A percentile compares a stretch with the other conserved stretches of the same genome.
Evolutionary conservation across 495 filamentous ascomycete genomes (phyloP).

Genomic region (Durotheca rogersii): DNA sequence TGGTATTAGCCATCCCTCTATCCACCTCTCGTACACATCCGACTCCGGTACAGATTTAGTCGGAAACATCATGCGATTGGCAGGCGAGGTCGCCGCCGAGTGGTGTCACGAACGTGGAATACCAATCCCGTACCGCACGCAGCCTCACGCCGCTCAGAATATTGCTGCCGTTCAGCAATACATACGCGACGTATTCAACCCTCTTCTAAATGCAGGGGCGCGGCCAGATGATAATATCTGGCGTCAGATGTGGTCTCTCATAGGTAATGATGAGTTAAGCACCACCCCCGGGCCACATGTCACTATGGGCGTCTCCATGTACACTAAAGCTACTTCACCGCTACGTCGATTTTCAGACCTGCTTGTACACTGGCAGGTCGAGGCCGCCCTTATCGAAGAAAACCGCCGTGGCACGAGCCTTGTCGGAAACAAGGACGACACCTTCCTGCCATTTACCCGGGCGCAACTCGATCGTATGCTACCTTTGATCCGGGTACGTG

Average conservation of each 20-base stretch:
- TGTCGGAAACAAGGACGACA: slow-evolving; percentile 37
- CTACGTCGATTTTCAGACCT: slow-evolving; percentile 82
- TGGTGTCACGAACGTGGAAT: slow-evolving; percentile 78
- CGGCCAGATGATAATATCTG: slow-evolving; percentile 60
- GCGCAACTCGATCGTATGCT: slow-evolving; percentile 56
- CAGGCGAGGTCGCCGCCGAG: slow-evolving; percentile 65
- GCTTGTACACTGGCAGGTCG: slow-evolving; percentile 89
- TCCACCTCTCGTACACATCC: slow-evolving; percentile 37
- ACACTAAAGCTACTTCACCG: slow-evolving; percentile 81
- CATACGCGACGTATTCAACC: slow-evolving; percentile 52
- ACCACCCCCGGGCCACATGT: slow-evolving; percentile 55
- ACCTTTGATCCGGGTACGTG: slow-evolving; percentile 51
- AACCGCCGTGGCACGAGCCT: slow-evolving; percentile 54
- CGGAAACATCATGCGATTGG: slow-evolving; percentile 70
- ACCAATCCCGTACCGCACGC: slow-evolving; percentile 73
- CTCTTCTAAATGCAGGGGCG: slow-evolving; percentile 53
- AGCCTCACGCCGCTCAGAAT: slow-evolving; percentile 58
- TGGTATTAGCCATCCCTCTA: slow-evolving; percentile 43
- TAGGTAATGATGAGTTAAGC: slow-evolving; percentile 55
- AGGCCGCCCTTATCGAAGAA: slow-evolving; percentile 75
- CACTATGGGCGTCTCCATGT: slow-evolving; percentile 65
- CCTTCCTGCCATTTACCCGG: slow-evolving; percentile 64
- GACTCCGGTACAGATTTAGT: slow-evolving; percentile 35
- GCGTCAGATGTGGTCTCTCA: slow-evolving; percentile 57
- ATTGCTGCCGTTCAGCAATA: slow-evolving; percentile 43